Evolutionary conservation across 2,329 filamentous ascomycete species (phyloP).

Genomic region (Colletotrichum aenigma): DNA sequence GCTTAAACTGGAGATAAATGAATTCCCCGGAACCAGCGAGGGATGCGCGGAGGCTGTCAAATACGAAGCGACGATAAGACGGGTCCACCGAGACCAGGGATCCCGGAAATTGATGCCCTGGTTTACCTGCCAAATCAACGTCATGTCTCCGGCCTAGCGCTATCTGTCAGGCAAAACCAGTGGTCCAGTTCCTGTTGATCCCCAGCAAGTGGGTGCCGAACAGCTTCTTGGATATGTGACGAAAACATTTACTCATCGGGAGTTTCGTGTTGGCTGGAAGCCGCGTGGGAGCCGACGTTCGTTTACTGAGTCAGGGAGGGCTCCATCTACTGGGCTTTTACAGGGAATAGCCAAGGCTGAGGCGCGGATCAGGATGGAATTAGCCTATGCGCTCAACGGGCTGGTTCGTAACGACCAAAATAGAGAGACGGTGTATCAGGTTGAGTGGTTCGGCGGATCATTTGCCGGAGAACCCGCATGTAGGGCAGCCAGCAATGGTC

Average conservation of each 20-base stretch:
- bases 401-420: background rate
- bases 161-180: background rate
- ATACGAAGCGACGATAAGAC: constrained; percentile 14
- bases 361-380: background rate
- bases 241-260: background rate
- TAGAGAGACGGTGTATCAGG: background rate
- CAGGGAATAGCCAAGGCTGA: background rate
- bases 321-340: background rate
- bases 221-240: background rate
- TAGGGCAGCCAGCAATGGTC: background rate
- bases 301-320: background rate
- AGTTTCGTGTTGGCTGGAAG: background rate
- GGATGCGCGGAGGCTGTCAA: background rate
- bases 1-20: background rate
- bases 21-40: background rate
- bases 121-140: background rate
- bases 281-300: background rate
- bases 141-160: constrained; percentile 11
- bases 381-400: background rate
- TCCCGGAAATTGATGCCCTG: background rate
- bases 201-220: background rate
- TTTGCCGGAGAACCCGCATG: background rate
- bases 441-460: background rate
- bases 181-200: background rate
- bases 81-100: constrained; percentile 2